These are phyloP conservation scores for Alternaria sp. DNA, from an alignment of 2,329 filamentous ascomycete genomes.

Conservation along the genomic window DNA sequence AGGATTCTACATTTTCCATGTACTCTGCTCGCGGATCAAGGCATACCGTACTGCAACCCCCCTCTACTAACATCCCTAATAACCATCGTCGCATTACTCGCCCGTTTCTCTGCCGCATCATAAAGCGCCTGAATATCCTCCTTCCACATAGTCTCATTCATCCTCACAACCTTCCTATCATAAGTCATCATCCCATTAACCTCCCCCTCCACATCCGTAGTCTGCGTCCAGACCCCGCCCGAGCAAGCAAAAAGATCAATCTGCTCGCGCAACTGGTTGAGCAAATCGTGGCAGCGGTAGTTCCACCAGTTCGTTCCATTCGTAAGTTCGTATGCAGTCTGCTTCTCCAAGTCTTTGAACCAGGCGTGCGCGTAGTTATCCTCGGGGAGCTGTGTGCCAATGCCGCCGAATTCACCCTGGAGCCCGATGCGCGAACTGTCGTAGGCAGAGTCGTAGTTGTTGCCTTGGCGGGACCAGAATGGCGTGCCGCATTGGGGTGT, in stretches of 20 bases:
- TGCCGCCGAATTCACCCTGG: constrained; percentile 74
- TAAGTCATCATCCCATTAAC: constrained; percentile 75
- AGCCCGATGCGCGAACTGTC: constrained; percentile 68
- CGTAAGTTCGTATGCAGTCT: constrained; percentile 71
- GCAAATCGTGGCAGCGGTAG: constrained; percentile 64
- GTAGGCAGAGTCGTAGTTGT: constrained; percentile 58
- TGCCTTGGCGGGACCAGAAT: constrained; percentile 66
- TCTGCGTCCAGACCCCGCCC: constrained; percentile 75
- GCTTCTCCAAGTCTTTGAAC: constrained; percentile 65
- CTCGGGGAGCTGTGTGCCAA: constrained; percentile 65
- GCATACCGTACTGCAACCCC: not conserved
- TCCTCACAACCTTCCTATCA: constrained; percentile 66
- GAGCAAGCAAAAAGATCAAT: constrained; percentile 66
- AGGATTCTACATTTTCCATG: too few species aligned
- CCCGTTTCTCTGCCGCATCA: constrained; percentile 51
- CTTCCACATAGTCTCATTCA: constrained; percentile 65
- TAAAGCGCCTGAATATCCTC: constrained; percentile 66
- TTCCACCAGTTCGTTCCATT: constrained; percentile 67
- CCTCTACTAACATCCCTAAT: not conserved
- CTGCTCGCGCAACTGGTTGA: constrained; percentile 57
- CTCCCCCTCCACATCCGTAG: constrained; percentile 76
- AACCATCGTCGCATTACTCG: not conserved
- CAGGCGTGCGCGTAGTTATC: constrained; percentile 66
- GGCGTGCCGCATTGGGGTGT: constrained; percentile 74
- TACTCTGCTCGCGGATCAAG: not conserved